Evolutionary conservation across 441 rosid species (phyloP).

Genomic region (Croton laevigatus): DNA sequence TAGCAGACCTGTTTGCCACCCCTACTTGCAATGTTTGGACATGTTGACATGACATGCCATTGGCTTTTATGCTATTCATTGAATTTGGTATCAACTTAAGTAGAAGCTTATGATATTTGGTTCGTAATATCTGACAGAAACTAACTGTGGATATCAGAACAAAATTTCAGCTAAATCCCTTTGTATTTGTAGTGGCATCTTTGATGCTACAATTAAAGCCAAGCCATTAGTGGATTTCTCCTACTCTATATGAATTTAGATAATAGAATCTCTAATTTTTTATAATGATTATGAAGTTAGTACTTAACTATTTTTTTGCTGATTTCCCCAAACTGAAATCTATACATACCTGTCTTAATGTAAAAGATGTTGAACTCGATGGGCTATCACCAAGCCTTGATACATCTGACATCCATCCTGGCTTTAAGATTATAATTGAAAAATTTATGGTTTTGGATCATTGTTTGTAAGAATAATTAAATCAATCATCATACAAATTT

Average conservation of each 20-base stretch:
- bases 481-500: not conserved
- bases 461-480: not conserved
- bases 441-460: not conserved
- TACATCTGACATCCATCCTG: not conserved
- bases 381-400: not conserved
- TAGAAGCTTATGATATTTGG: not conserved
- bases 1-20: too few relatives aligned
- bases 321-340: not conserved
- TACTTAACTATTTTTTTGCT: not conserved
- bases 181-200: not conserved
- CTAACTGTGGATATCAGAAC: not conserved
- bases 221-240: not conserved
- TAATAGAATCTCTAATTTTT: not conserved
- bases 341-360: not conserved
- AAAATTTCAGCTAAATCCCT: not conserved
- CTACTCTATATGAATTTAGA: not conserved
- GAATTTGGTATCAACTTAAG: not conserved
- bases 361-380: not conserved
- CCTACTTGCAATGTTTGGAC: not conserved
- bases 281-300: not conserved
- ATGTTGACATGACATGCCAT: not conserved
- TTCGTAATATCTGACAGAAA: not conserved
- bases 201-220: not conserved
- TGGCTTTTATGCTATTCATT: not conserved
- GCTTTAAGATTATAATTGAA: not conserved